phyloP scores from a whole-genome alignment of 805 yeast genomes.

The Yamadazyma philogaea region DNA sequence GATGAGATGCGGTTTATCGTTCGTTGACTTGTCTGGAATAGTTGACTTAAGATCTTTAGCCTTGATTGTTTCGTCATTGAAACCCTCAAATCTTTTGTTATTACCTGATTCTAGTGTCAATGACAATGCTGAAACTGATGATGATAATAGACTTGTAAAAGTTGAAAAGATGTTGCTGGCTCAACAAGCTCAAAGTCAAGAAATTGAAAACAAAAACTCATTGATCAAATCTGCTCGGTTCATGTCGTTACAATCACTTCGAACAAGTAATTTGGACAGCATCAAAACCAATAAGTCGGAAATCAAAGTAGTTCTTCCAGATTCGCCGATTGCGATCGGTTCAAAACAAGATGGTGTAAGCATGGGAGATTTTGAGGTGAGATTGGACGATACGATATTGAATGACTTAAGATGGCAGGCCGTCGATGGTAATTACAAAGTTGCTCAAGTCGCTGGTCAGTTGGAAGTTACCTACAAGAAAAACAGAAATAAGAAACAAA shows the following conservation, averaged over 20 bases:
- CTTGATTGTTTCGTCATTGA: conserved; percentile 71
- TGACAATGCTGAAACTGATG: conserved; percentile 18
- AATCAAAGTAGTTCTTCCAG: conserved; percentile 30
- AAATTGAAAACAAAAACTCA: conserved; percentile 19
- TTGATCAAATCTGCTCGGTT: conserved; percentile 22
- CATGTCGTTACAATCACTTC: conserved; percentile 29
- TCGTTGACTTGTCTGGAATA: conserved; percentile 76
- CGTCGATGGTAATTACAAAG: conserved; percentile 73
- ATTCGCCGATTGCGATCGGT: conserved; percentile 46
- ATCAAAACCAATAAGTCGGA: conserved; percentile 24
- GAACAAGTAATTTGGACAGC: conserved; percentile 15
- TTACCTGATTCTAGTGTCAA: conserved; percentile 42
- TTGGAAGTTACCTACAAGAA: conserved; percentile 35
- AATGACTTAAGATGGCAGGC: conserved; percentile 76
- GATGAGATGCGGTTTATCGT: conserved; percentile 71
- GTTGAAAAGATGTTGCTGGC: conserved; percentile 28
- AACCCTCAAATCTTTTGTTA: conserved; percentile 70
- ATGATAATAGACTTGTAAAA: conserved; percentile 25
- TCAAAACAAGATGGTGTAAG: conserved; percentile 40
- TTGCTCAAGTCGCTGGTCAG: conserved; percentile 79
- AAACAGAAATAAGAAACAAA: conserved; percentile 14
- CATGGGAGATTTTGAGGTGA: conserved; percentile 51
- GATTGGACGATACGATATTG: conserved; percentile 63
- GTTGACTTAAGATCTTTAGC: conserved; percentile 81
- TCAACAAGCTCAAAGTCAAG: conserved; percentile 28